phyloP scores from a whole-genome alignment of 2,329 filamentous ascomycete species.

The Diaporthe sp. region DNA sequence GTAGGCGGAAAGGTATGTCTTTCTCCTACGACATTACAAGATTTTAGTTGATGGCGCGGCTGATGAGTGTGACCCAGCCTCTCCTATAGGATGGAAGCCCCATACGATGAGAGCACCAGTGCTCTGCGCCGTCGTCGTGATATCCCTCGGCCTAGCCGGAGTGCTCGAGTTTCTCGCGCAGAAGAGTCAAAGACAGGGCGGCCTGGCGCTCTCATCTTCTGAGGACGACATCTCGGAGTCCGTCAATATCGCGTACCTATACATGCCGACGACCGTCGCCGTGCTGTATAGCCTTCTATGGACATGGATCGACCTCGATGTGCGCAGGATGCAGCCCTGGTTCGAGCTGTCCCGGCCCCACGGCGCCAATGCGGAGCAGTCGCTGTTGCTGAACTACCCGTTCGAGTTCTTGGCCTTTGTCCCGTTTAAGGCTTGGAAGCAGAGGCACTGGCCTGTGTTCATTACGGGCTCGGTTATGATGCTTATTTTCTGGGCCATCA shows the following conservation, averaged over 20 bases:
- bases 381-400: conserved; percentile 68
- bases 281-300: conserved; percentile 69
- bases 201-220: conserved; percentile 49
- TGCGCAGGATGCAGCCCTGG: conserved; percentile 71
- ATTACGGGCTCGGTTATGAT: conserved; percentile 62
- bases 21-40: not conserved
- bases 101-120: conserved; percentile 53
- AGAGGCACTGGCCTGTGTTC: conserved; percentile 68
- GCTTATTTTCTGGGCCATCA: conserved; percentile 67
- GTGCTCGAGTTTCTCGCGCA: conserved; percentile 60
- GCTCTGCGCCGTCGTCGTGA: conserved; percentile 52
- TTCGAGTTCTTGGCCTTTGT: conserved; percentile 53
- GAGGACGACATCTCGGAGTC: conserved; percentile 51
- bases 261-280: conserved; percentile 66
- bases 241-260: conserved; percentile 59
- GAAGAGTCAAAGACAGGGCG: conserved; percentile 56
- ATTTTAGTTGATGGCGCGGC: not conserved
- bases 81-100: conserved; percentile 54
- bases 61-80: not conserved
- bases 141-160: conserved; percentile 56
- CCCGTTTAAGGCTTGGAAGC: conserved; percentile 49
- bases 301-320: conserved; percentile 72
- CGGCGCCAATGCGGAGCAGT: conserved; percentile 60
- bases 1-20: conserved; percentile 1
- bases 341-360: conserved; percentile 64